Conservation (phyloP, 1,139 yeast genomes). For the Citeromyces hawaiiensis region DNA sequence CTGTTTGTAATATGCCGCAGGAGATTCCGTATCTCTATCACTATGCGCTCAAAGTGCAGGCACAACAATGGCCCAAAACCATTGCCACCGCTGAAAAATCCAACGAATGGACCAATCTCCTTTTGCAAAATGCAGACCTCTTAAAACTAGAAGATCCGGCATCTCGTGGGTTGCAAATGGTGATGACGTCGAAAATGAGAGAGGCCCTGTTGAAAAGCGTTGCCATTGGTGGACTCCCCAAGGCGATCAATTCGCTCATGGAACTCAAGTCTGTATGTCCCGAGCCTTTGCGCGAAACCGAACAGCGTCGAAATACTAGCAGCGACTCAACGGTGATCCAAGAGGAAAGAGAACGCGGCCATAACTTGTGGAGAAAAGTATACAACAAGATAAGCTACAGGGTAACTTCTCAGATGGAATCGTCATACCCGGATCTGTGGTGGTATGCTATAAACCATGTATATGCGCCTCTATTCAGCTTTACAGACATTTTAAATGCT, state of each 20-base stretch:
- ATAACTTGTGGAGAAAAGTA: slow-evolving; percentile 59
- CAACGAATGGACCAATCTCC: not conserved
- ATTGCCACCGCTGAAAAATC: slow-evolving; percentile 15
- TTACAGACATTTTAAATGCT: slow-evolving; percentile 45
- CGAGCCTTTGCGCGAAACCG: slow-evolving; percentile 16
- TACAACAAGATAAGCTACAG: slow-evolving; percentile 65
- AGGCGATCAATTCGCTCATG: slow-evolving; percentile 68
- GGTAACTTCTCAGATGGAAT: slow-evolving; percentile 51
- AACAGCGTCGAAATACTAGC: not conserved
- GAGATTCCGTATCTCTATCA: slow-evolving; percentile 69
- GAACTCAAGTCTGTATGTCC: slow-evolving; percentile 60
- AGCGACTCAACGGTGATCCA: slow-evolving; percentile 7
- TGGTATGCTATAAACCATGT: slow-evolving; percentile 59
- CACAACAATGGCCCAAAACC: slow-evolving; percentile 5
- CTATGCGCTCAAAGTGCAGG: slow-evolving; percentile 39
- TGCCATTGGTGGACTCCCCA: slow-evolving; percentile 76
- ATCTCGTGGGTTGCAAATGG: not conserved
- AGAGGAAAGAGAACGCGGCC: slow-evolving; percentile 31
- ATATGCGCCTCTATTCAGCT: slow-evolving; percentile 68
- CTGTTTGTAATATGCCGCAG: slow-evolving; percentile 71
- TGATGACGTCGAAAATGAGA: slow-evolving; percentile 28
- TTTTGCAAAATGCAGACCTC: slow-evolving; percentile 1
- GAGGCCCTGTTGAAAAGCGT: slow-evolving; percentile 69
- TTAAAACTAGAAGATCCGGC: slow-evolving; percentile 3
- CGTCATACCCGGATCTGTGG: slow-evolving; percentile 82